Conservation (phyloP, 768 basidiomycete species). For the Amanita brunnescens region DNA sequence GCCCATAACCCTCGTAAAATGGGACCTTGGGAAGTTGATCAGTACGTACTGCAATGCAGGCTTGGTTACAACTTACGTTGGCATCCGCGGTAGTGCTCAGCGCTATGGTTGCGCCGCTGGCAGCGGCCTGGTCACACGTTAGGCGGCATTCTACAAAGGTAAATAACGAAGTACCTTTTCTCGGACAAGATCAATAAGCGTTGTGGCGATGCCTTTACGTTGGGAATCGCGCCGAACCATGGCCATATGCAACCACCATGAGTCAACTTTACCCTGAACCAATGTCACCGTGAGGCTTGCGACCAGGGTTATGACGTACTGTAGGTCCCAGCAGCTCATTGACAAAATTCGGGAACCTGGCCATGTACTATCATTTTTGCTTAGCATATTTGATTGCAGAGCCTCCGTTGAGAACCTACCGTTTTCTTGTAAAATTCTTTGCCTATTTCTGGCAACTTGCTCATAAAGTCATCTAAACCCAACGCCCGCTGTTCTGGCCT, state of each 20-base stretch:
- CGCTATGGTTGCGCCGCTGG: slow-evolving; percentile 11
- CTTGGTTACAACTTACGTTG: slow-evolving; percentile 12
- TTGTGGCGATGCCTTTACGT: slow-evolving; percentile 15
- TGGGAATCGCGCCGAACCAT: slow-evolving; percentile 20
- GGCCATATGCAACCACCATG: slow-evolving; percentile 22
- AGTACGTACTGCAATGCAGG: not conserved
- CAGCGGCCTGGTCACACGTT: slow-evolving; percentile 10
- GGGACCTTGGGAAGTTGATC: slow-evolving; percentile 12
- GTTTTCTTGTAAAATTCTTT: slow-evolving; percentile 18
- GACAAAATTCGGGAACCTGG: slow-evolving; percentile 15
- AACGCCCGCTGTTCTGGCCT: slow-evolving; percentile 20
- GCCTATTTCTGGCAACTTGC: slow-evolving; percentile 14
- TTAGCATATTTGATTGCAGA: not conserved
- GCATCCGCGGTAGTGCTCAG: slow-evolving; percentile 15
- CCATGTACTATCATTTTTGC: slow-evolving; percentile 13
- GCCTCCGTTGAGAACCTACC: slow-evolving; percentile 8
- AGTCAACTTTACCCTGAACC: slow-evolving; percentile 17
- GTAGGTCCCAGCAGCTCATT: slow-evolving; percentile 15
- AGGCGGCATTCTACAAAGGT: not conserved
- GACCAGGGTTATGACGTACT: slow-evolving; percentile 6
- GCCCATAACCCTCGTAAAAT: slow-evolving; percentile 14
- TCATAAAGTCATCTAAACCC: slow-evolving; percentile 20
- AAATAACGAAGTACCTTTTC: slow-evolving; percentile 14
- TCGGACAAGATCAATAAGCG: slow-evolving; percentile 19
- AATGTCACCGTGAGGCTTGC: not conserved